Conservation (phyloP, 2,329 filamentous ascomycete genomes). For the Alternaria metachromatica region DNA sequence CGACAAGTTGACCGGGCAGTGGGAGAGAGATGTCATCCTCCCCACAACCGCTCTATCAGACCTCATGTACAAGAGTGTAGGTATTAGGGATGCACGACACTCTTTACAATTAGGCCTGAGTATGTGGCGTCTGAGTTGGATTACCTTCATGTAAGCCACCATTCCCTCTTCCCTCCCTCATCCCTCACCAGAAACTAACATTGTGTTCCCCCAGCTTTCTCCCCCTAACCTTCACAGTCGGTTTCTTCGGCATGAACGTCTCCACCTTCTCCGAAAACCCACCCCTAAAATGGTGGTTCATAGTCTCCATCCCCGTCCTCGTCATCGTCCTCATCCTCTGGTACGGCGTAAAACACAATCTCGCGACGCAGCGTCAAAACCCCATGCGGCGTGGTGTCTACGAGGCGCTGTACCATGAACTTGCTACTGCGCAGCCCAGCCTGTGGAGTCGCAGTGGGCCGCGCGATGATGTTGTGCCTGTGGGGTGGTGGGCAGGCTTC, state of each 20-base stretch:
- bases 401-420: slow-evolving; percentile 57
- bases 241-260: slow-evolving; percentile 62
- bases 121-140: slow-evolving; percentile 67
- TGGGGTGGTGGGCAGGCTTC: slow-evolving; percentile 46
- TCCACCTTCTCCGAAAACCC: slow-evolving; percentile 47
- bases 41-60: slow-evolving; percentile 59
- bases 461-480: slow-evolving; percentile 49
- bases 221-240: slow-evolving; percentile 59
- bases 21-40: slow-evolving; percentile 59
- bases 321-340: slow-evolving; percentile 54
- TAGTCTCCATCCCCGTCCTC: slow-evolving; percentile 56
- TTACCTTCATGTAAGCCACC: slow-evolving; percentile 68
- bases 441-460: slow-evolving; percentile 60
- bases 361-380: slow-evolving; percentile 52
- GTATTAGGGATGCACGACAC: slow-evolving; percentile 59
- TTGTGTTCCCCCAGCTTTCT: slow-evolving; percentile 56
- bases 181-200: too few species aligned
- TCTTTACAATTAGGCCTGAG: slow-evolving; percentile 57
- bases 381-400: slow-evolving; percentile 59
- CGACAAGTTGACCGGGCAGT: slow-evolving; percentile 55
- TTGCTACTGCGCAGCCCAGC: slow-evolving; percentile 53
- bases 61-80: slow-evolving; percentile 61
- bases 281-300: slow-evolving; percentile 51
- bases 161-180: too few species aligned
- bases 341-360: slow-evolving; percentile 57